Evolutionary conservation across 2,329 filamentous ascomycete genomes (phyloP).

Genomic region (Curvularia sp.): DNA sequence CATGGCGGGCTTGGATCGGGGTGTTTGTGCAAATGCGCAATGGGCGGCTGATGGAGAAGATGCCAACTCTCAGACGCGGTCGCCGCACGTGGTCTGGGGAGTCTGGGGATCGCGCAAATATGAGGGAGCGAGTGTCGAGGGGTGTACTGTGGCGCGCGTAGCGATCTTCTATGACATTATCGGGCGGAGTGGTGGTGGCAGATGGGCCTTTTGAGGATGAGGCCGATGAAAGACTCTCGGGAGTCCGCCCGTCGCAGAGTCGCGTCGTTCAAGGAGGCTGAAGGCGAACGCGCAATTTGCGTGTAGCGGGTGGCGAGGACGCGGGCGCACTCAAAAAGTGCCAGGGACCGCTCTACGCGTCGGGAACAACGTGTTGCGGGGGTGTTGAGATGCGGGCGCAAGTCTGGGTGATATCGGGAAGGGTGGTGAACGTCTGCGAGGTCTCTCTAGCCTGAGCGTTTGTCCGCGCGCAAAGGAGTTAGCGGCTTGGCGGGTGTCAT

Average conservation of each 20-base stretch:
- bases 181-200: constrained; percentile 39
- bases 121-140: constrained; percentile 36
- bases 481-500: constrained; percentile 27
- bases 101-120: constrained; percentile 30
- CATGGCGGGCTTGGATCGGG: constrained; percentile 60
- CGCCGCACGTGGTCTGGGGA: constrained; percentile 24
- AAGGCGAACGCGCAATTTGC: constrained; percentile 39
- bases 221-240: constrained; percentile 43
- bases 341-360: constrained; percentile 42
- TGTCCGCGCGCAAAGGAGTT: constrained; percentile 19
- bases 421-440: constrained; percentile 34
- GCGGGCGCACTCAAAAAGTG: constrained; percentile 39
- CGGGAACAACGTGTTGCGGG: constrained; percentile 45
- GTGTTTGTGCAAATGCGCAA: constrained; percentile 26
- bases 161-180: constrained; percentile 47
- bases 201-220: constrained; percentile 33
- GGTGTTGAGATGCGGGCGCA: constrained; percentile 47
- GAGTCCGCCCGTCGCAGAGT: constrained; percentile 39
- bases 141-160: constrained; percentile 32
- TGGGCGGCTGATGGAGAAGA: constrained; percentile 19
- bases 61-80: constrained; percentile 27
- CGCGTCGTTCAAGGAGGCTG: constrained; percentile 40
- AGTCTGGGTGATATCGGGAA: constrained; percentile 41
- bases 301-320: constrained; percentile 32
- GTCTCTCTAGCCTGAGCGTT: constrained; percentile 22